A percentile compares a stretch with the other conserved stretches of the same genome.
Evolutionary conservation across 1,139 yeast genomes (phyloP).

Genomic region (Candida pseudoviswanathii): DNA sequence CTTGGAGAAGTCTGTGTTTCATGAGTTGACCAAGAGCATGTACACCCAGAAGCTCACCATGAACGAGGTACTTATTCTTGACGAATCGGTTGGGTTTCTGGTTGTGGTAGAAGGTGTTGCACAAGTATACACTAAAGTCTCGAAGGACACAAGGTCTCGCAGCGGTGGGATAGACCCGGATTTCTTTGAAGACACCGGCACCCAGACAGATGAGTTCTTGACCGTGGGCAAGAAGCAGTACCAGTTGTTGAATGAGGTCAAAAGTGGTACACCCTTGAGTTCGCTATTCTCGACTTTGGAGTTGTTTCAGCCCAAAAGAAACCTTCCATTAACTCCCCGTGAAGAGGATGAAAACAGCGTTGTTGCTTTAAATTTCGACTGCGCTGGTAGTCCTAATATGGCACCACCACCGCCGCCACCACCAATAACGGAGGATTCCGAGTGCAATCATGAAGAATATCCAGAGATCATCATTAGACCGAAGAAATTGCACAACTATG

Average conservation of each 20-base stretch:
- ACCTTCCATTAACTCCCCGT: constrained; percentile 9
- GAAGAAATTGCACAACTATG: constrained; percentile 8
- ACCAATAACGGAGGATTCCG: no score
- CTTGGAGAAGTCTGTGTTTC: constrained; percentile 85
- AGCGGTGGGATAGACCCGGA: constrained; percentile 1
- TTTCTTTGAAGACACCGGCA: constrained; percentile 17
- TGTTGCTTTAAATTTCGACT: constrained; percentile 12
- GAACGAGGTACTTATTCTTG: constrained; percentile 74
- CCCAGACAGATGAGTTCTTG: constrained; percentile 44
- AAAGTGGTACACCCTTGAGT: constrained; percentile 83
- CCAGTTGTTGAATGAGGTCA: constrained; percentile 80
- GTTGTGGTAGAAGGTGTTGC: constrained; percentile 94
- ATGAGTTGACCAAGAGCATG: constrained; percentile 89
- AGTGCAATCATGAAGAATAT: constrained; percentile 6
- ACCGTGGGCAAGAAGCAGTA: constrained; percentile 54
- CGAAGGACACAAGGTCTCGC: constrained; percentile 19
- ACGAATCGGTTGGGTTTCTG: constrained; percentile 80
- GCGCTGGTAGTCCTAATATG: no score
- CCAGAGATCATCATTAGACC: constrained; percentile 17
- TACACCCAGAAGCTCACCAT: constrained; percentile 80
- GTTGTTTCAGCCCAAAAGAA: constrained; percentile 36
- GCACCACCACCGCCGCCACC: no score
- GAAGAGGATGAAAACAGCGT: constrained; percentile 10
- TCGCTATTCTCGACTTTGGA: constrained; percentile 81
- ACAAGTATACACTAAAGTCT: constrained; percentile 69